phyloP scores from a whole-genome alignment of 352 stramenopile genomes.

The Globisporangium iwayamae region DNA sequence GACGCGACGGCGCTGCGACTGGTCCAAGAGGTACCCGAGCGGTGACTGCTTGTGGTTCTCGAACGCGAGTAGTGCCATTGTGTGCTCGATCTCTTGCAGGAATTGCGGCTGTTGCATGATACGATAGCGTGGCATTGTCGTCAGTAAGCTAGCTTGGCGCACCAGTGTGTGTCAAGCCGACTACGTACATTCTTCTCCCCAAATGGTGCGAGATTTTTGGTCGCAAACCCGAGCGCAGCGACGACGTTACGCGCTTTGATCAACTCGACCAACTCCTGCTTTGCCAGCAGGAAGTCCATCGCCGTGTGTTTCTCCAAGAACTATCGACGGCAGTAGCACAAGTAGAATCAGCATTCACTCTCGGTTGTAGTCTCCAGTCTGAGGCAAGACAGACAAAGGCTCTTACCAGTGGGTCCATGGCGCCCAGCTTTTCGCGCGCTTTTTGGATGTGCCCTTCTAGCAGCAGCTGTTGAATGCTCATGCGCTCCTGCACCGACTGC shows the following conservation, averaged over 20 bases:
- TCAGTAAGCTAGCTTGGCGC: no score
- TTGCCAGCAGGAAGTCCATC: constrained; percentile 76
- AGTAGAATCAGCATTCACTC: neutral
- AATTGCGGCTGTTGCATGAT: constrained; percentile 41
- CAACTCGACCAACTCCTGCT: constrained; percentile 78
- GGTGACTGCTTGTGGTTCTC: constrained; percentile 60
- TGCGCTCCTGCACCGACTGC: constrained; percentile 68
- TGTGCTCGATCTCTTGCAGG: constrained; percentile 73
- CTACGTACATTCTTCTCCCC: constrained; percentile 60
- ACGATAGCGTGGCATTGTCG: neutral
- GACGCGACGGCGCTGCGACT: constrained; percentile 58
- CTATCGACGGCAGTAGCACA: constrained; percentile 10
- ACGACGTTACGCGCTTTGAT: constrained; percentile 66
- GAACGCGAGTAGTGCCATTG: constrained; percentile 76
- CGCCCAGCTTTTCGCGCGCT: constrained; percentile 47
- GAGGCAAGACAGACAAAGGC: neutral
- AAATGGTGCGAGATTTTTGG: constrained; percentile 66
- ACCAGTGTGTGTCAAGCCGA: no score
- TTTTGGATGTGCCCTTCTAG: constrained; percentile 58
- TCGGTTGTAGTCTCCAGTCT: neutral
- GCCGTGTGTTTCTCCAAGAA: constrained; percentile 55
- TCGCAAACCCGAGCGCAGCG: constrained; percentile 67
- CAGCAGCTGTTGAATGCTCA: constrained; percentile 66
- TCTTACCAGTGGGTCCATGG: constrained; percentile 45
- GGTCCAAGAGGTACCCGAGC: constrained; percentile 52